Evolutionary conservation across 169 alveolate genomes (phyloP), one percentile per base, ranked within the genome.

Genomic region (Plasmodium blacklocki): DNA sequence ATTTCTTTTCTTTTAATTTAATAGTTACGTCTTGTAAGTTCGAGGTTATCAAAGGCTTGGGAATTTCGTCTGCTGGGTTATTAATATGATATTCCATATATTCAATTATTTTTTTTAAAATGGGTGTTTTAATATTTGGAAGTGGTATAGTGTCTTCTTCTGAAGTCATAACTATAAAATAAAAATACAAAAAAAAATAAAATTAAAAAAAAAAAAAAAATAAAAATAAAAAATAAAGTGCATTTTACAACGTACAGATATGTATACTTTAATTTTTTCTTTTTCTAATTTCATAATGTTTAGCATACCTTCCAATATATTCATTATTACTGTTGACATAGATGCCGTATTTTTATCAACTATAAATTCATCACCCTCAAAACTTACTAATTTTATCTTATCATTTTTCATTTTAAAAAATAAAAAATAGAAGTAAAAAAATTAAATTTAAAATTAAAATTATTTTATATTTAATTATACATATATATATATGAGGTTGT

Each of bases 41-140:
- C 15, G 93, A 88, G 43, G 98, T 93, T 76, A 94, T 96, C 23
- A 98, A 94, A 8, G 99, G 99, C 73, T 96, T 96, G 71, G 98
- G 99, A 49, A 98, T 97, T 89, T 96, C 98, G 8, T 95, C 96
- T 21, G 99, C 98, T 9, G 97, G 97, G 92, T 95, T 95, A 80
- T 97, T 96, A 26, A 92, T 95, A 86, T 97, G 97, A 88, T 97
- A 95, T 45, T 93, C 95, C 92, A 99, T 97, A 93, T 97, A 98
- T 67, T 97, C 98, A 47, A 97, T 92, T 26, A 97, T 94, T 88
- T 98, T 98, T 66, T 95, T 93, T 85, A 98, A 93, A 21, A 96
- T 95, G 12, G 88, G 87, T 15, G 97, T 86, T 71, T 96, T 96
- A n/a, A 98, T 97, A 83, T 96, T 97, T 26, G 98, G 98, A 9